These are phyloP conservation scores for Apophysomyces elegans DNA, from an alignment of 371 early-diverging fungal species.

Conservation along the genomic window DNA sequence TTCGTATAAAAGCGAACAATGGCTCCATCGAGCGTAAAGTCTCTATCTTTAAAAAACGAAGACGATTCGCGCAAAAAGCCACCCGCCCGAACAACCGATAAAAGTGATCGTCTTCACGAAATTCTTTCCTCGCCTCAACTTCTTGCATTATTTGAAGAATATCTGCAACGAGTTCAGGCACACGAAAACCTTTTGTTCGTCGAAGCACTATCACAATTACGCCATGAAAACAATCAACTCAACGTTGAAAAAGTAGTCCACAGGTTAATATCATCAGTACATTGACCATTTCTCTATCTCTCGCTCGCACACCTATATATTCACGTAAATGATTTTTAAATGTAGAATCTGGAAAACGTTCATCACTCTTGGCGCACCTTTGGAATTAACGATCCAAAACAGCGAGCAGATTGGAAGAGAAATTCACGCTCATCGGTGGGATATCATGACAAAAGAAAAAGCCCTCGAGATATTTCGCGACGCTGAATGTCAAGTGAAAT, in stretches of 20 bases:
- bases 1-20: background rate
- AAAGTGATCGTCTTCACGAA: conserved; percentile 10
- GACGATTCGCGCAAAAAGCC: conserved; percentile 3
- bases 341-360: conserved; percentile 42
- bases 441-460: conserved; percentile 19
- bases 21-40: conserved; percentile 7
- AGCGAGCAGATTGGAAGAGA: conserved; percentile 18
- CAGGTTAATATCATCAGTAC: conserved; percentile 19
- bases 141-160: conserved; percentile 31
- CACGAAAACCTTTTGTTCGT: conserved; percentile 42
- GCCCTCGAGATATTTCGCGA: conserved; percentile 24
- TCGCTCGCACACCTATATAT: background rate
- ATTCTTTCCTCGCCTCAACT: conserved; percentile 33
- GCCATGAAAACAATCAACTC: conserved; percentile 18
- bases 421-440: conserved; percentile 25
- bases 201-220: conserved; percentile 33
- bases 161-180: conserved; percentile 28
- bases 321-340: background rate
- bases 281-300: background rate
- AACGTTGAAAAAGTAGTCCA: conserved; percentile 26
- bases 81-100: background rate
- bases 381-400: conserved; percentile 31
- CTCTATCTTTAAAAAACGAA: background rate
- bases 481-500: conserved; percentile 30
- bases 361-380: conserved; percentile 22